phyloP scores from a whole-genome alignment of 495 filamentous ascomycete genomes.

The Neurospora sp. region DNA sequence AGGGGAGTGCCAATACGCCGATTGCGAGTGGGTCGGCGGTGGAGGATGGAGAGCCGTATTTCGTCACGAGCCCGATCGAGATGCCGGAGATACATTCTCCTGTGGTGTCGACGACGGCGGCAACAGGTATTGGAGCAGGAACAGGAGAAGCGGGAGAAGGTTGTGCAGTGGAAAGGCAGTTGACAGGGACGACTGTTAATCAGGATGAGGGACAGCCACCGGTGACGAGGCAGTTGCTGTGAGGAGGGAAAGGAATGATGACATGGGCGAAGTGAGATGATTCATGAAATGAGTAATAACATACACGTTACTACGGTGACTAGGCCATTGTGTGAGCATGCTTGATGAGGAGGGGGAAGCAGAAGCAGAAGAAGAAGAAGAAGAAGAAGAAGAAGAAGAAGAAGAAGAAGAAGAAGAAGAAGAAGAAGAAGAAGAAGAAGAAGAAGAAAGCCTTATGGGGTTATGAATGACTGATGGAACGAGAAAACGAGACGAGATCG shows the following conservation, averaged over 20 bases:
- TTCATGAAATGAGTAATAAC: not conserved
- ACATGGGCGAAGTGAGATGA: not conserved
- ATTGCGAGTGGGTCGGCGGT: not conserved
- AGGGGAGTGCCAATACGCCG: not conserved
- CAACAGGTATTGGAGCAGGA: not conserved
- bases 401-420: not conserved
- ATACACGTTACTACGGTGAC: not conserved
- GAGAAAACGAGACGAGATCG: not conserved
- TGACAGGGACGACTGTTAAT: not conserved
- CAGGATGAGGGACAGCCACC: not conserved
- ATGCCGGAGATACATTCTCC: not conserved
- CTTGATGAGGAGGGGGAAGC: not conserved
- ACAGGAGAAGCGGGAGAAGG: not conserved
- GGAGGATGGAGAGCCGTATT: not conserved
- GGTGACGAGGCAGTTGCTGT: not conserved
- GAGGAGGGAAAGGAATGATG: not conserved
- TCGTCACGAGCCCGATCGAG: not conserved
- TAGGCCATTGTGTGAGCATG: not conserved
- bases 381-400: not conserved
- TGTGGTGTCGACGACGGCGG: not conserved
- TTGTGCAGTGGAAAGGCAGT: not conserved
- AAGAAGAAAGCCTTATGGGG: not conserved
- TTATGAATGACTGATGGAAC: not conserved
- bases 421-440: not conserved
- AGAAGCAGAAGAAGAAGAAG: no score